Conservation (phyloP, 2,329 filamentous ascomycete species). For the Aspergillus candidus region DNA sequence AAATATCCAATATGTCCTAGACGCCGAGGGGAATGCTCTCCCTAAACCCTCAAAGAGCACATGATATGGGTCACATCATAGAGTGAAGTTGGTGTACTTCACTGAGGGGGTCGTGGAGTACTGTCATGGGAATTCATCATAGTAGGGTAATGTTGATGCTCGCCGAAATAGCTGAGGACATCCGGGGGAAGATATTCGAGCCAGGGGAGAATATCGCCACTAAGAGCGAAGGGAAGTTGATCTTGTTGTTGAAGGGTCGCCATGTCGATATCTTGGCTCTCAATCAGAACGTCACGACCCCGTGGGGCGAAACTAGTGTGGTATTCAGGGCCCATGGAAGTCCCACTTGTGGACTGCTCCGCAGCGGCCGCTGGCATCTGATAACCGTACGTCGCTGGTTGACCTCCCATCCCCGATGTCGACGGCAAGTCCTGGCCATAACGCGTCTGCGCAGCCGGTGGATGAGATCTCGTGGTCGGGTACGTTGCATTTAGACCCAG, state of each 20-base stretch:
- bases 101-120: slow-evolving; percentile 18
- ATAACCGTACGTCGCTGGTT: slow-evolving; percentile 20
- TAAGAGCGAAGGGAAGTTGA: slow-evolving; percentile 34
- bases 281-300: slow-evolving; percentile 56
- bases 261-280: slow-evolving; percentile 73
- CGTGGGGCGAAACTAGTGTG: slow-evolving; percentile 16
- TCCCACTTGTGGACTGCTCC: slow-evolving; percentile 11
- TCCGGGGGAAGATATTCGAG: slow-evolving; percentile 66
- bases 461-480: slow-evolving; percentile 15
- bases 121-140: slow-evolving; percentile 28
- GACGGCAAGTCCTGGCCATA: slow-evolving; percentile 18
- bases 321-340: slow-evolving; percentile 16
- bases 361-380: slow-evolving; percentile 13
- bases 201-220: slow-evolving; percentile 65
- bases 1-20: no score
- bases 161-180: slow-evolving; percentile 52
- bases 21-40: no score
- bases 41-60: slow-evolving; percentile 1
- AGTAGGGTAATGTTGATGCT: slow-evolving; percentile 27
- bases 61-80: slow-evolving; percentile 8
- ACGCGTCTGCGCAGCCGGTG: slow-evolving; percentile 18
- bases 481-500: slow-evolving; percentile 47
- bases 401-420: slow-evolving; percentile 15
- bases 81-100: slow-evolving; percentile 8
- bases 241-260: slow-evolving; percentile 48